Evolutionary conservation across 108 stramenopile species (phyloP).

Genomic region (Stephanodiscus triporus): DNA sequence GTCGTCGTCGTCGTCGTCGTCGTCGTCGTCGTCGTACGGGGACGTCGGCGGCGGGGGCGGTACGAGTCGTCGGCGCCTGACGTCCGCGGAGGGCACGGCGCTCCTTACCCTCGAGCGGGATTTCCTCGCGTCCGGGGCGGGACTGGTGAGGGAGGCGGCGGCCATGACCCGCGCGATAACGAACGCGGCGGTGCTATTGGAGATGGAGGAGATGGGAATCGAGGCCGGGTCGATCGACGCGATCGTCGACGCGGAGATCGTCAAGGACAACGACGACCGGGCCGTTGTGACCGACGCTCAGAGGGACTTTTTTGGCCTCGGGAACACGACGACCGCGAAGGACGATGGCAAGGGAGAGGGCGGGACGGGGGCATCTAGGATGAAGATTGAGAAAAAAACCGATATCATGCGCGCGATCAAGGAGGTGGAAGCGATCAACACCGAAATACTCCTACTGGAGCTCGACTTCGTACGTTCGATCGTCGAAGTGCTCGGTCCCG

Average conservation of each 20-base stretch:
- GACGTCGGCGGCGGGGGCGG: too few relatives aligned
- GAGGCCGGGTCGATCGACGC: slow-evolving; percentile 43
- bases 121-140: slow-evolving; percentile 59
- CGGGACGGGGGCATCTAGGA: slow-evolving; percentile 21
- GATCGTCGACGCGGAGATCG: slow-evolving; percentile 20
- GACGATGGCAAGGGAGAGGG: slow-evolving; percentile 22
- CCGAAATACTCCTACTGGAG: slow-evolving; percentile 64
- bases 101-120: slow-evolving; percentile 64
- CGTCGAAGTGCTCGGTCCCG: slow-evolving; percentile 66
- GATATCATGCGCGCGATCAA: slow-evolving; percentile 47
- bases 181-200: slow-evolving; percentile 57
- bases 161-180: slow-evolving; percentile 57
- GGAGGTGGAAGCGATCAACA: slow-evolving; percentile 50
- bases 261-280: slow-evolving; percentile 25
- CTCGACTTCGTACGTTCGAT: slow-evolving; percentile 67
- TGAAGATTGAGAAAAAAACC: slow-evolving; percentile 31
- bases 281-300: neutral
- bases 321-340: slow-evolving; percentile 10
- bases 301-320: neutral
- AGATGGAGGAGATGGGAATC: slow-evolving; percentile 69
- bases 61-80: neutral
- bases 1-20: neutral
- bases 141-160: slow-evolving; percentile 43
- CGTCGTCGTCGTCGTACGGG: neutral
- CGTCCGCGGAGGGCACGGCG: slow-evolving; percentile 51